phyloP scores from a whole-genome alignment of 805 yeast species.

The Blastobotrys terrestris region DNA sequence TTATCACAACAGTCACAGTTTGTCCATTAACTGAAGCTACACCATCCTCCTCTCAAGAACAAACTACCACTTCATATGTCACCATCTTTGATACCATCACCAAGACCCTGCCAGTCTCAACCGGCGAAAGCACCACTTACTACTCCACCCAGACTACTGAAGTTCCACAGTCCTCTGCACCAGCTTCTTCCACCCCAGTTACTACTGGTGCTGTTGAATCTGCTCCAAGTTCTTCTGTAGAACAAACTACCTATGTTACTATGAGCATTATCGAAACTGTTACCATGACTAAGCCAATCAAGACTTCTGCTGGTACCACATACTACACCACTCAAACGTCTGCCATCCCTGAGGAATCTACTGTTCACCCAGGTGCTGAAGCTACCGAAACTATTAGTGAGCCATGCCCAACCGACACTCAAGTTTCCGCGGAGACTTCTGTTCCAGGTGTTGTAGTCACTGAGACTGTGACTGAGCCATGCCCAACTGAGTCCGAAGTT shows the following conservation, averaged over 20 bases:
- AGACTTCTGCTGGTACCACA: not conserved
- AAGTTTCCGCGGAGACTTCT: not conserved
- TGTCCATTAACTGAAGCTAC: slow-evolving; percentile 3
- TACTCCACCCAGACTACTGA: not conserved
- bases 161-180: too few relatives aligned
- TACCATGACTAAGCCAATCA: not conserved
- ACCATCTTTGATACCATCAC: slow-evolving; percentile 1
- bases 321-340: not conserved
- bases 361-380: not conserved
- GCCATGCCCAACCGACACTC: too few relatives aligned
- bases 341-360: not conserved
- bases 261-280: not conserved
- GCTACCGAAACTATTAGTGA: not conserved
- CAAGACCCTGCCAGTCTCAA: slow-evolving; percentile 1
- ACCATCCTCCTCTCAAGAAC: slow-evolving; percentile 4
- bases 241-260: not conserved
- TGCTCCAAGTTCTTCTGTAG: slow-evolving; percentile 5
- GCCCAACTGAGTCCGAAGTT: too few relatives aligned
- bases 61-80: not conserved
- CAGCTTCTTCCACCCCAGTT: too few relatives aligned
- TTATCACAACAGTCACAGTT: slow-evolving; percentile 2
- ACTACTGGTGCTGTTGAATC: slow-evolving; percentile 4
- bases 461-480: too few relatives aligned
- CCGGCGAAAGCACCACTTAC: slow-evolving; percentile 4
- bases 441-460: slow-evolving; percentile 1